Conservation (phyloP, 495 filamentous ascomycete species). For the Aspergillus sparsus region DNA sequence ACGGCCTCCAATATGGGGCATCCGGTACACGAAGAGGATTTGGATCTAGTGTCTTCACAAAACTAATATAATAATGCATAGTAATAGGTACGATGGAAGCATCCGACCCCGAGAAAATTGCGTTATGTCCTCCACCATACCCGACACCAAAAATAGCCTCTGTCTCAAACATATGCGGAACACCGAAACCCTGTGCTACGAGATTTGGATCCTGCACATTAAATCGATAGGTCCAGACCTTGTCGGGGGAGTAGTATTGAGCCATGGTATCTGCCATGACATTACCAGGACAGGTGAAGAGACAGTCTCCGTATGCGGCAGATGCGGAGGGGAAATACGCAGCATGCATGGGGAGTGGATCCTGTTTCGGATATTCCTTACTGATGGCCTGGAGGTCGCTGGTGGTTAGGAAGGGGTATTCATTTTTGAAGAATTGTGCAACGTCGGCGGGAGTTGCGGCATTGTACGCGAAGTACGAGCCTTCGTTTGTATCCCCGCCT, state of each 20-base stretch:
- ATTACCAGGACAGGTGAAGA: constrained; percentile 63
- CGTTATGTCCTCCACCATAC: constrained; percentile 22
- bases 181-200: constrained; percentile 53
- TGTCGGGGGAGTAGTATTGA: constrained; percentile 27
- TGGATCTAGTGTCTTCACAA: constrained; percentile 61
- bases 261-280: constrained; percentile 45
- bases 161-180: constrained; percentile 63
- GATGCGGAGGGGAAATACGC: constrained; percentile 57
- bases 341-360: constrained; percentile 42
- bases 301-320: constrained; percentile 65
- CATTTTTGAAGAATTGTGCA: constrained; percentile 56
- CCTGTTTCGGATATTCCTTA: constrained; percentile 52
- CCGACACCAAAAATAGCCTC: constrained; percentile 55
- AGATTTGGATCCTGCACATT: constrained; percentile 57
- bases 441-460: constrained; percentile 45
- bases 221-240: constrained; percentile 61
- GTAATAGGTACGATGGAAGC: constrained; percentile 52
- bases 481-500: constrained; percentile 68
- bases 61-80: constrained; percentile 66
- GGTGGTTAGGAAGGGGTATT: constrained; percentile 57
- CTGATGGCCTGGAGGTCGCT: constrained; percentile 56
- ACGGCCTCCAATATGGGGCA: constrained; percentile 48
- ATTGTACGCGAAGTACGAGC: constrained; percentile 58
- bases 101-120: constrained; percentile 38
- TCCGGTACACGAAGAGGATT: constrained; percentile 45